Evolutionary conservation across 2,329 filamentous ascomycete genomes (phyloP).

Genomic region (Ceratocystis alfenasii): DNA sequence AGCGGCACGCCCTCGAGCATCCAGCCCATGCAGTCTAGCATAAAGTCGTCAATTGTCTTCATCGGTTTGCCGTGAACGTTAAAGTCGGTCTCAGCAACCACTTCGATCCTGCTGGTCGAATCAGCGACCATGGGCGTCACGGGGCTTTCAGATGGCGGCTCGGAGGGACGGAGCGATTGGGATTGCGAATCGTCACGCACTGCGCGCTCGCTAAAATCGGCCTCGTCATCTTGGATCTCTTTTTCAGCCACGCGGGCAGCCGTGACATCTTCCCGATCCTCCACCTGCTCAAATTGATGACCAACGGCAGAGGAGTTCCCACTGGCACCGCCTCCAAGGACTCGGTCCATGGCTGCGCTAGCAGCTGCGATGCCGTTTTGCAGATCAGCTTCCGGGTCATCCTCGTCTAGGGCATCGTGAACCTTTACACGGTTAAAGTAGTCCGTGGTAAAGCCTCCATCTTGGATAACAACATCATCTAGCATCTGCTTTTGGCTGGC

Average conservation of each 20-base stretch:
- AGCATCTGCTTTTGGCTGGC: conserved; percentile 96
- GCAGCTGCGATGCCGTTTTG: conserved; percentile 56
- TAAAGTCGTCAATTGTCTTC: conserved; percentile 60
- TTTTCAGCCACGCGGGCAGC: conserved; percentile 80
- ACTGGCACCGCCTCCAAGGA: conserved; percentile 43
- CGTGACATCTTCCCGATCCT: conserved; percentile 82
- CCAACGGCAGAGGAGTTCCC: conserved; percentile 57
- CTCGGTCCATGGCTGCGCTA: conserved; percentile 68
- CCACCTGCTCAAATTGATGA: conserved; percentile 71
- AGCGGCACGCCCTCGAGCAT: conserved; percentile 47
- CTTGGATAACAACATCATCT: conserved; percentile 95
- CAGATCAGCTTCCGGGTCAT: conserved; percentile 28
- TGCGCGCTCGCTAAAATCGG: conserved; percentile 58
- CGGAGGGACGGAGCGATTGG: conserved; percentile 6
- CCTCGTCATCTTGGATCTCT: conserved; percentile 76
- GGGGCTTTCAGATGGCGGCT: conserved; percentile 11
- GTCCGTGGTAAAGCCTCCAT: conserved; percentile 94
- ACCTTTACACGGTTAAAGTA: conserved; percentile 69
- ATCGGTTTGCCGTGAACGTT: conserved; percentile 50
- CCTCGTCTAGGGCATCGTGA: conserved; percentile 7
- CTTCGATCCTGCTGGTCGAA: conserved; percentile 26
- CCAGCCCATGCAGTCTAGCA: conserved; percentile 56
- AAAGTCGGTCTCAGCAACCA: conserved; percentile 36
- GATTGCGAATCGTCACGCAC: conserved; percentile 23
- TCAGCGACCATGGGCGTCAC: conserved; percentile 23